These are phyloP conservation scores for Zymoseptoria crescenta DNA, from an alignment of 2,329 filamentous ascomycete genomes.

Conservation along the genomic window DNA sequence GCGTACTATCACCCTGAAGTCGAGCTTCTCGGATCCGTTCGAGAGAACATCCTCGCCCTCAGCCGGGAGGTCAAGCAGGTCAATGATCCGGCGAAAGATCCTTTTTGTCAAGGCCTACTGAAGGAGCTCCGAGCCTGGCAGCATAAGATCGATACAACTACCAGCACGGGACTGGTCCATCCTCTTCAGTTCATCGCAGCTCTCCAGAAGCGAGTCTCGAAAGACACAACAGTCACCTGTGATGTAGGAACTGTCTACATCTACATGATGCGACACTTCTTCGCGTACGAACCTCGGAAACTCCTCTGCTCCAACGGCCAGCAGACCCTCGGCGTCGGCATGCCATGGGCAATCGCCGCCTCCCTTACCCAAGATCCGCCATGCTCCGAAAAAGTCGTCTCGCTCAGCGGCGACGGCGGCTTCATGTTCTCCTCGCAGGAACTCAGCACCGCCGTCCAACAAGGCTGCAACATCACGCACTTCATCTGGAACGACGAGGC, in stretches of 20 bases:
- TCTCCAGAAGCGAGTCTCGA: slow-evolving; percentile 35
- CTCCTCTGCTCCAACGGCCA: slow-evolving; percentile 44
- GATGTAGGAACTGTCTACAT: slow-evolving; percentile 46
- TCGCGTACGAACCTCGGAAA: slow-evolving; percentile 37
- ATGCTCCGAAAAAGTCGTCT: slow-evolving; percentile 39
- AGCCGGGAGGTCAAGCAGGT: slow-evolving; percentile 27
- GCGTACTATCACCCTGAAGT: slow-evolving; percentile 35
- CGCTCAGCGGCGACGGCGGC: slow-evolving; percentile 41
- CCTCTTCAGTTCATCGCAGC: slow-evolving; percentile 40
- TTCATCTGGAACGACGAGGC: slow-evolving; percentile 45
- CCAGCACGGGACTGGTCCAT: slow-evolving; percentile 33
- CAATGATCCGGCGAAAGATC: slow-evolving; percentile 31
- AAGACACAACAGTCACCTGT: slow-evolving; percentile 37
- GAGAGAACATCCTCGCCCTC: slow-evolving; percentile 35
- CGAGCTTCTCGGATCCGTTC: slow-evolving; percentile 39
- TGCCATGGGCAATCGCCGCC: slow-evolving; percentile 44
- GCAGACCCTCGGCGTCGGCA: slow-evolving; percentile 43
- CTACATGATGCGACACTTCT: slow-evolving; percentile 42
- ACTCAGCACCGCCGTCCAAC: slow-evolving; percentile 40
- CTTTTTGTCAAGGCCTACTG: slow-evolving; percentile 29
- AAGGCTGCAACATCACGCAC: slow-evolving; percentile 44
- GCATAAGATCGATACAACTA: slow-evolving; percentile 13
- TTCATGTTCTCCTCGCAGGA: slow-evolving; percentile 45
- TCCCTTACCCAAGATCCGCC: slow-evolving; percentile 38
- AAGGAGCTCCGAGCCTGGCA: slow-evolving; percentile 34